Conservation (phyloP, 2,329 filamentous ascomycete species). For the Mycosphaerella arachidis region DNA sequence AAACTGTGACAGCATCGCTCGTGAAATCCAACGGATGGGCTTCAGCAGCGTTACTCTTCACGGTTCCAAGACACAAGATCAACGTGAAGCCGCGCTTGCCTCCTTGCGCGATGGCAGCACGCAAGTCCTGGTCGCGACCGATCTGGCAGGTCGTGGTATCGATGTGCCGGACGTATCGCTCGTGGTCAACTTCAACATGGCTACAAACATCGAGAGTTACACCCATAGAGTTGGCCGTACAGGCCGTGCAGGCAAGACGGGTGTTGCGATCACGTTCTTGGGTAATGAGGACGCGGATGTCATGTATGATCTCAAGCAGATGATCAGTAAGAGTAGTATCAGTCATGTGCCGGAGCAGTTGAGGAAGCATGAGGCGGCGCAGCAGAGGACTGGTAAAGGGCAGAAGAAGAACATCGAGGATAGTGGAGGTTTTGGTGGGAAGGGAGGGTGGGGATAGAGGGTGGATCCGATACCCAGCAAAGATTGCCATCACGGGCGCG, state of each 20-base stretch:
- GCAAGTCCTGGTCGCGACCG: slow-evolving; percentile 89
- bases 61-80: slow-evolving; percentile 94
- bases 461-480: neutral
- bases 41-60: slow-evolving; percentile 87
- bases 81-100: slow-evolving; percentile 86
- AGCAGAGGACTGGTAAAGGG: slow-evolving; percentile 53
- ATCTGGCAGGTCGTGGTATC: slow-evolving; percentile 94
- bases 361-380: slow-evolving; percentile 82
- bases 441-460: slow-evolving; percentile 30
- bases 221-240: slow-evolving; percentile 96
- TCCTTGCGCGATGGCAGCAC: slow-evolving; percentile 76
- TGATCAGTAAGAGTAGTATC: slow-evolving; percentile 84
- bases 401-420: slow-evolving; percentile 34
- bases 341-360: slow-evolving; percentile 89
- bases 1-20: slow-evolving; percentile 91
- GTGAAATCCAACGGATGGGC: slow-evolving; percentile 91
- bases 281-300: slow-evolving; percentile 85
- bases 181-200: slow-evolving; percentile 99
- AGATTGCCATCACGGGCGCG: neutral
- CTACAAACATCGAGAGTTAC: slow-evolving; percentile 84
- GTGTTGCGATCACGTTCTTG: slow-evolving; percentile 93
- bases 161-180: slow-evolving; percentile 91
- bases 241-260: slow-evolving; percentile 92
- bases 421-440: slow-evolving; percentile 33
- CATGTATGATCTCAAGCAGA: slow-evolving; percentile 88